Evolutionary conservation across 768 basidiomycete species (phyloP), one percentile per base, ranked within the genome.

Genomic region (Cubamyces lactineus): DNA sequence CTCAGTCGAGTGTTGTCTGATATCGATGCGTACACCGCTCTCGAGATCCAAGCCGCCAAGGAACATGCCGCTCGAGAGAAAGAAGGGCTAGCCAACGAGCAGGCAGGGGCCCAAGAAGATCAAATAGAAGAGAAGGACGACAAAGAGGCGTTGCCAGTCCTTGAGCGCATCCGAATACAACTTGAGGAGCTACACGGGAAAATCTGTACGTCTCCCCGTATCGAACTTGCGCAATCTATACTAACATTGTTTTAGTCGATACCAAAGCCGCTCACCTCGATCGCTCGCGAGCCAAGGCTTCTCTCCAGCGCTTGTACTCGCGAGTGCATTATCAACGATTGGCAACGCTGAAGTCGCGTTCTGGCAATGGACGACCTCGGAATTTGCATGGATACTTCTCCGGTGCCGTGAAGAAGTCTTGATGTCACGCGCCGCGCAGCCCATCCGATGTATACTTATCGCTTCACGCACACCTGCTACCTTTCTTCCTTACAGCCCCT

Each of bases 251-350:
- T 39, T 45, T 61, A 91, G 89, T 83, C 48, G 91, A 92, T 70
- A 86, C 85, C 2, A 86, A 89, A 48, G 89, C 88, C 26, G 84
- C 86, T 1, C 84, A 89, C 71, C 78, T 93, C 38, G 90, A 92
- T 63, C 85, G 91, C 49, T 90, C 91, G 2, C 81, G 87, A 58
- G 81, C 85, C 4, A 93, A 92, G 66, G 87, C 84, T 2, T 80
- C 82, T 0, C 72, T 92, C 51, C 88, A 92, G 69, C 83, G 82
- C 46, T 72, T 91, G 15, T 77, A 82, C 9, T 80, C 88, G 77
- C 82, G 86, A 23, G 73, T 92, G 13, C 72, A 83, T 67, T 91
- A 88, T 68, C 86, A 89, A 66, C 85, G 82, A 8, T 64, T 67
- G 53, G 75, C 75, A 9, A 69, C 73, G 30, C 62, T 71, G 16